Base-by-base conservation (phyloP, 495 filamentous ascomycete genomes). In the Paragyromitra xinjiangensis region DNA sequence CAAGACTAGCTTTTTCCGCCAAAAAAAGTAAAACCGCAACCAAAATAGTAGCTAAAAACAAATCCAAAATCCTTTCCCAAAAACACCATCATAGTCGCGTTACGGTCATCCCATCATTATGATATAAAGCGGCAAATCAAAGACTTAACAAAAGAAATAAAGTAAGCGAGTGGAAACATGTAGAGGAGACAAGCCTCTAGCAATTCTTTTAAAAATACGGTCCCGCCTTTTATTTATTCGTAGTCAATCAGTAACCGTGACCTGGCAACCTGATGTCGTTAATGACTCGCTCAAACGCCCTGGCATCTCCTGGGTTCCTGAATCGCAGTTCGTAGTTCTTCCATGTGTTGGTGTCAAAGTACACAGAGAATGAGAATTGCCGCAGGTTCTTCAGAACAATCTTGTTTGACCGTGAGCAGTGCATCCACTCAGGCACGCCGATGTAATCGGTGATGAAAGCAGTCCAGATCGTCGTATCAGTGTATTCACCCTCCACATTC, bases 391-490 rank as follows among this genome's bases (percentile, higher is more conserved):
- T 75, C 8, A 82, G 11, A 16, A 79, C 51, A 59, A 82, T 73
- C 22, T 69, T 69, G 55, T 81, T 81, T 2, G 69, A 68, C 2
- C 64, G 50, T 8, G 71, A 76, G 62, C 78, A 79, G 19, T 75
- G 63, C 63, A 82, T 70, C 80, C 80, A 82, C 12, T 73, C 76
- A 12, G 70, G 62, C n/a, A 61, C 22, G 3, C 75, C 66, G 44
- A 82, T 81, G 19, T 81, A 73, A 26, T 82, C 68, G 19, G 80
- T 82, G 8, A 82, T 78, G 37, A 82, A 82, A n/a, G 81, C 81
- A 26, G 81, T 82, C 81, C 81, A 82, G 34, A 82, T 70, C 0
- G 81, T 82, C 19, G 75, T 53, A 70, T 82, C 81, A 2, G 79
- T 77, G 64, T 78, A 71, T 11, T 81, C 78, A 9, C 78, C 77